Evolutionary conservation across 2,329 filamentous ascomycete species (phyloP), one percentile per base, ranked within the genome.

Genomic region (Cercospora berteroae): DNA sequence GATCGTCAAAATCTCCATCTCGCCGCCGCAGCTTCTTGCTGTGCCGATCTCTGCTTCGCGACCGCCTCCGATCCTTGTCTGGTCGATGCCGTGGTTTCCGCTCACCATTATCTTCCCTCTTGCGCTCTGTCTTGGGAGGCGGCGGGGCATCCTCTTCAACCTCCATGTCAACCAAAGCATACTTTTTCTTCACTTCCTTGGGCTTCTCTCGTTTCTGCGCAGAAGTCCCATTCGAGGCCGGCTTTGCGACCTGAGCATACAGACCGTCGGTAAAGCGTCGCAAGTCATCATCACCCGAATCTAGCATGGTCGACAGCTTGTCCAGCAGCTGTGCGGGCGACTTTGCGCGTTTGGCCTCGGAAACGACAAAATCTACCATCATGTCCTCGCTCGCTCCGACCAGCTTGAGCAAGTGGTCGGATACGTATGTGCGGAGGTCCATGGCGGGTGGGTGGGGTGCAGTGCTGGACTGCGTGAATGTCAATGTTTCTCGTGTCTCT

Each of bases 1-100:
- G 83, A 74, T 93, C 90, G 58, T 93, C 90, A 71, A 90, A 89
- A 70, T 91, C 87, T 33, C 80, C 83, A 39, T 83, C 83, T 68
- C 82, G 79, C 66, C 80, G 80, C 64, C 86, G 80, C 57, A 85
- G 77, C 69, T 85, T 86, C 75, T 83, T 86, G 16, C 81, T 80
- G 27, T 80, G 80, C 66, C 80, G 79, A 20, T 78, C 77, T 50
- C 75, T 70, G 64, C 77, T 78, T 33, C 71, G 68, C 56, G 75
- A 76, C 55, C 74, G 68, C 20, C 76, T 69, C 33, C 71, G 68
- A 20, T 75, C 74, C 3, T 81, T 79, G 44, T 83, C 81, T 7
- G 79, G 76, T 60, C 75, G 75, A 57, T 74, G 72, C 56, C 76
- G 77, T 5, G 74, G 76, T 70, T 81, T 82, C 61, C 80, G 67